Conservation (phyloP, 768 basidiomycete genomes). For the Filobasidium floriforme region DNA sequence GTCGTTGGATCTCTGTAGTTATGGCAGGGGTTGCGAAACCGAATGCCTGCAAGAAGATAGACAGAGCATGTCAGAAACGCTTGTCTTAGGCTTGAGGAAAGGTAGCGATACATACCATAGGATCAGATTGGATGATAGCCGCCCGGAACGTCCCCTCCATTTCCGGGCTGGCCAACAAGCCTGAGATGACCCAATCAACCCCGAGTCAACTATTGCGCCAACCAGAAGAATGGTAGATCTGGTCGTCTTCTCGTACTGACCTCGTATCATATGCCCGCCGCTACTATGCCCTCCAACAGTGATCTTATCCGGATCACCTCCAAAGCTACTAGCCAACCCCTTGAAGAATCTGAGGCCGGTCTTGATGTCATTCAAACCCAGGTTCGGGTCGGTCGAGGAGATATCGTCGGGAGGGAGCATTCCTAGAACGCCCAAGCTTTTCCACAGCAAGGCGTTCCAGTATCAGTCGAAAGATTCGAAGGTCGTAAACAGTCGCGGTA, state of each 20-base stretch:
- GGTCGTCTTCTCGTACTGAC: slow-evolving; percentile 26
- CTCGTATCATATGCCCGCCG: slow-evolving; percentile 67
- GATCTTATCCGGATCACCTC: slow-evolving; percentile 55
- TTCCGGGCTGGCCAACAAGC: slow-evolving; percentile 64
- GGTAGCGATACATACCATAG: slow-evolving; percentile 56
- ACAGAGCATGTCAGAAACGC: not conserved
- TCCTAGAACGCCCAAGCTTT: slow-evolving; percentile 53
- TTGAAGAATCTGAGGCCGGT: slow-evolving; percentile 63
- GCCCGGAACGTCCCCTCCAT: slow-evolving; percentile 65
- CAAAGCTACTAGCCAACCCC: slow-evolving; percentile 55
- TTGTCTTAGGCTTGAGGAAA: not conserved
- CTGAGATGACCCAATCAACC: slow-evolving; percentile 31
- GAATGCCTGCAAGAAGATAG: not conserved
- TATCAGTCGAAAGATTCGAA: slow-evolving; percentile 1
- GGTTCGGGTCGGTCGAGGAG: slow-evolving; percentile 50
- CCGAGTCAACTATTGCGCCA: too few relatives aligned
- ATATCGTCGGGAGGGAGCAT: slow-evolving; percentile 56
- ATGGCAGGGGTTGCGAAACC: not conserved
- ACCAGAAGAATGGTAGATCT: too few relatives aligned
- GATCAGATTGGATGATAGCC: slow-evolving; percentile 77
- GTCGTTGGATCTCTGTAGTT: not conserved
- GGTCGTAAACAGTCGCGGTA: slow-evolving; percentile 51
- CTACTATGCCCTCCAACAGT: slow-evolving; percentile 76
- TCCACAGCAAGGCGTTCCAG: slow-evolving; percentile 7
- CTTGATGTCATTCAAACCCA: slow-evolving; percentile 49